A percentile compares a stretch with the other conserved stretches of the same genome.
These are phyloP conservation scores for Pharus latifolius DNA, from an alignment of 176 grass and related monocot species.

Conservation along the genomic window DNA sequence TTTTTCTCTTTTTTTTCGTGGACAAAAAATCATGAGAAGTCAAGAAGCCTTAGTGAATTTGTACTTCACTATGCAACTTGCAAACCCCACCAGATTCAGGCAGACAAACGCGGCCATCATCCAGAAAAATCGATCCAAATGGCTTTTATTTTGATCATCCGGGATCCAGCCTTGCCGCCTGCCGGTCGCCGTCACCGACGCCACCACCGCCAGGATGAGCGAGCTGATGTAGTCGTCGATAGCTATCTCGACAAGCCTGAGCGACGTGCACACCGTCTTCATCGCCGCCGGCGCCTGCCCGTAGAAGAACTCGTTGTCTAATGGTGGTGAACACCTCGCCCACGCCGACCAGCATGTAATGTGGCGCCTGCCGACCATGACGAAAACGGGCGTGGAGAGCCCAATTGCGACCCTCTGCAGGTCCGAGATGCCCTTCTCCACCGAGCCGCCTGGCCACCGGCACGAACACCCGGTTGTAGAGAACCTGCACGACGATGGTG, in stretches of 20 bases:
- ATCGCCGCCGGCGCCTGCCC: slow-evolving; percentile 45
- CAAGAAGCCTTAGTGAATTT: neutral
- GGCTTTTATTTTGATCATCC: slow-evolving; percentile 42
- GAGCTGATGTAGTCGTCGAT: slow-evolving; percentile 46
- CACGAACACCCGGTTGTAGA: slow-evolving; percentile 12
- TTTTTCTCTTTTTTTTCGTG: no score
- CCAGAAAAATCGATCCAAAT: slow-evolving; percentile 38
- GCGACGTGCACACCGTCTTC: slow-evolving; percentile 49
- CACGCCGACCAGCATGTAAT: slow-evolving; percentile 30
- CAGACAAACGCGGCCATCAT: neutral
- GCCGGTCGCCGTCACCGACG: neutral
- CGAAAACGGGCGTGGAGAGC: neutral
- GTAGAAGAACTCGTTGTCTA: slow-evolving; percentile 58
- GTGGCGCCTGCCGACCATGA: slow-evolving; percentile 22
- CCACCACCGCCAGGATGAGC: slow-evolving; percentile 22
- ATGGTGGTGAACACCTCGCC: slow-evolving; percentile 33
- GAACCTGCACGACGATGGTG: neutral
- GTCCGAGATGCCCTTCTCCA: neutral
- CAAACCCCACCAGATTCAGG: neutral
- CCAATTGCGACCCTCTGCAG: neutral
- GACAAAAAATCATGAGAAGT: no score
- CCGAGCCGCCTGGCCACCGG: neutral
- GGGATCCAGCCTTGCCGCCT: slow-evolving; percentile 43
- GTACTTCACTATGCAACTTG: neutral
- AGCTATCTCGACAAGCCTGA: slow-evolving; percentile 33